phyloP scores from a whole-genome alignment of 2,329 filamentous ascomycete species.

The Verticillium dahliae region DNA sequence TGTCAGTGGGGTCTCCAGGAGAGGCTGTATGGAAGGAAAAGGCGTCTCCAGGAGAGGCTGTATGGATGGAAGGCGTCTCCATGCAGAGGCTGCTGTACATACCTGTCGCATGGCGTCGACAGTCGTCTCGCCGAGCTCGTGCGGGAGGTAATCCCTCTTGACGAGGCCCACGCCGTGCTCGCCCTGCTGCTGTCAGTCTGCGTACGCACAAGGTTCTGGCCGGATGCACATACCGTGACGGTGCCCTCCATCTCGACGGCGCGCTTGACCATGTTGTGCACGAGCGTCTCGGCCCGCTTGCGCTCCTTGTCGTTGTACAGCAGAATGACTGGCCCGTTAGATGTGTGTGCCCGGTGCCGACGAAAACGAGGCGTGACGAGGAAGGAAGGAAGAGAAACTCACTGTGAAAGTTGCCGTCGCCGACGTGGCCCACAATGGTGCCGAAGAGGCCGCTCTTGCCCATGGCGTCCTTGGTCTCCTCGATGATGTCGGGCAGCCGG shows the following conservation, averaged over 20 bases:
- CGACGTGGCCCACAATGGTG: conserved; percentile 63
- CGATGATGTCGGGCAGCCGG: conserved; percentile 66
- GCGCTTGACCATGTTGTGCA: conserved; percentile 80
- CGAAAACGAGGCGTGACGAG: too few relatives aligned
- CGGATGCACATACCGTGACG: conserved; percentile 50
- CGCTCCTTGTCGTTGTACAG: conserved; percentile 61
- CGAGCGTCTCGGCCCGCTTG: conserved; percentile 59
- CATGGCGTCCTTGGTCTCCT: conserved; percentile 54
- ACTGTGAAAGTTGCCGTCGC: conserved; percentile 74
- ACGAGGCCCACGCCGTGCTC: conserved; percentile 81
- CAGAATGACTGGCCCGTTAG: conserved; percentile 37
- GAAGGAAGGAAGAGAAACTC: conserved; percentile 13
- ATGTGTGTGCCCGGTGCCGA: not conserved
- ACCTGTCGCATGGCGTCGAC: conserved; percentile 81
- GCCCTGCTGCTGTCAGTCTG: conserved; percentile 36
- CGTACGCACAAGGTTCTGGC: not conserved
- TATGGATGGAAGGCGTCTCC: not conserved
- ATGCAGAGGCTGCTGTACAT: conserved; percentile 1
- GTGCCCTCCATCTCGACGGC: conserved; percentile 82
- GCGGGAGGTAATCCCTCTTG: conserved; percentile 75
- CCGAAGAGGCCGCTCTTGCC: conserved; percentile 34
- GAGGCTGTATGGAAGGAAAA: too few relatives aligned
- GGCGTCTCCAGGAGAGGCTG: not conserved
- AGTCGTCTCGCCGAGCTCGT: conserved; percentile 67
- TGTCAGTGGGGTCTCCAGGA: not conserved